Evolutionary conservation across 2,329 filamentous ascomycete species (phyloP), one percentile per base, ranked within the genome.

Genomic region (Aschersonia sp.): DNA sequence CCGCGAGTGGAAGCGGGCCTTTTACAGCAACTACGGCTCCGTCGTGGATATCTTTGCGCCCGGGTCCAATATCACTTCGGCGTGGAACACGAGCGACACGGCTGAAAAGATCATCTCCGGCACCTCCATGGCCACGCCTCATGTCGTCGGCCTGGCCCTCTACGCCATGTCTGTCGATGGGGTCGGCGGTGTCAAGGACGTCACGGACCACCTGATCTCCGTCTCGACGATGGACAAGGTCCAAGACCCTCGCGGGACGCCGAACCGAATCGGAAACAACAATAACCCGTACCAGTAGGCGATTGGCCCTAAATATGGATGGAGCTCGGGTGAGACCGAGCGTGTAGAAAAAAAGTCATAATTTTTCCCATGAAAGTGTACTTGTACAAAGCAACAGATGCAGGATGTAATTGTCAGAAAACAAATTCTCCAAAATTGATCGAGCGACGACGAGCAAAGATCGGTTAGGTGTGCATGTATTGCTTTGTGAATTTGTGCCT

Each of bases 71-170:
- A 56, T 74, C 31, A 49, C 67, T 0, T 73, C 69, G 3, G 54
- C 71, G 0, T 74, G 58, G 44, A 62, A 59, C 46, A 32, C 30
- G 30, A 39, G 37, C n/a, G 47, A 48, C 37, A 50, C 56, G 10
- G 66, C 68, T 11, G 62, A 52, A 32, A 57, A 59, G 30, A 59
- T 52, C 1, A 61, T 70, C 45, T 67, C 62, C 2, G 74, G 75
- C 29, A 79, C 74, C 2, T 74, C 68, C 0, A 76, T 76, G 70
- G 69, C 74, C 8, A 59, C 66, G 7, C 74, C 74, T 3, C 71
- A 75, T 49, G 63, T 77, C 46, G 65, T 69, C n/a, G 74, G 74
- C 0, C 54, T 78, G 1, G 72, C 66, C 3, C 62, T 69, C 1
- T 77, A 76, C 55, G 43, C 43, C 31, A 48, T 45, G 29, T 48